Conservation (phyloP, 345 rosid genomes). For the Gossypioides kirkii region DNA sequence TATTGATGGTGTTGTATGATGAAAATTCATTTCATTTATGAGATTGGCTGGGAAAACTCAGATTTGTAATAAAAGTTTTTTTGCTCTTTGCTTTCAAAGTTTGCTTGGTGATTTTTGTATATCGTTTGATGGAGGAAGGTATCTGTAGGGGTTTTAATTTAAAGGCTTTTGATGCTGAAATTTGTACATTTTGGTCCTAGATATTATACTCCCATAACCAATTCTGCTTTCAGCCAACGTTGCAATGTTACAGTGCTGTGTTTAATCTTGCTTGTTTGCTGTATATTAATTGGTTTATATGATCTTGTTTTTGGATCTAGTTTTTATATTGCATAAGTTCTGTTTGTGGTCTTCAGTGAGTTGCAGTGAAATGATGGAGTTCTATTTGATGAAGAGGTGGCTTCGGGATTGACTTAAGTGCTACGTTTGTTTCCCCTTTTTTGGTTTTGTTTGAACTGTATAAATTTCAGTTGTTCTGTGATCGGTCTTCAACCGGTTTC, state of each 20-base stretch:
- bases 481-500: too few relatives aligned
- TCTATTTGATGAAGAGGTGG: slow-evolving; percentile 28
- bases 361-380: slow-evolving; percentile 26
- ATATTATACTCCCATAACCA: not conserved
- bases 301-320: not conserved
- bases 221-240: not conserved
- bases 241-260: not conserved
- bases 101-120: not conserved
- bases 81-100: not conserved
- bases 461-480: not conserved
- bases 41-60: not conserved
- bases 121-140: not conserved
- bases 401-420: slow-evolving; percentile 20
- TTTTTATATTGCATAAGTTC: not conserved
- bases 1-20: not conserved
- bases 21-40: not conserved
- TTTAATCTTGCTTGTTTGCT: not conserved
- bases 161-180: not conserved
- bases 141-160: not conserved
- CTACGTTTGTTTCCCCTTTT: not conserved
- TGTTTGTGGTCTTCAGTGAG: slow-evolving; percentile 24
- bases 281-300: not conserved
- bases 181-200: not conserved
- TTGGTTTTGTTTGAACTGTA: not conserved
- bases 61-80: not conserved